Evolutionary conservation across 305 asterid species (phyloP).

Genomic region (Fraxinus xanthoxyloides): DNA sequence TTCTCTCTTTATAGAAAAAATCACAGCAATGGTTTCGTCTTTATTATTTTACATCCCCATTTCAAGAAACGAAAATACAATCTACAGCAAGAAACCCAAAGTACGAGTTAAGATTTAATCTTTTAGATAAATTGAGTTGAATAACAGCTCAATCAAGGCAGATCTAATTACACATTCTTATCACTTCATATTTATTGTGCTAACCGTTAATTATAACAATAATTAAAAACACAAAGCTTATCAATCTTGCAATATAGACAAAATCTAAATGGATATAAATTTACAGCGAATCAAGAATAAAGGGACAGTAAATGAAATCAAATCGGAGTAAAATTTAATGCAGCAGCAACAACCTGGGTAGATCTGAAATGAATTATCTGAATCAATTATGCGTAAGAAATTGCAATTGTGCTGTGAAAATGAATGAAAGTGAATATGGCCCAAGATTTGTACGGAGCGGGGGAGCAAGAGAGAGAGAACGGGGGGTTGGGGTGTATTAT

Average conservation of each 20-base stretch:
- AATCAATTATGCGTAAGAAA: neutral
- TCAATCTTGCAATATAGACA: conserved; percentile 6
- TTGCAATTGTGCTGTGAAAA: neutral
- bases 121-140: neutral
- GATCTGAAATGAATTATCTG: conserved; percentile 31
- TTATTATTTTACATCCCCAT: neutral
- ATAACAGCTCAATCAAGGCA: conserved; percentile 13
- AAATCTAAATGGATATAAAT: conserved; percentile 2
- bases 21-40: too few relatives aligned
- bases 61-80: neutral
- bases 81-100: neutral
- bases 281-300: neutral
- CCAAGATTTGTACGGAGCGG: conserved; percentile 16
- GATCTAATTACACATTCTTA: conserved; percentile 25
- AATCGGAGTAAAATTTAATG: conserved; percentile 10
- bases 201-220: conserved; percentile 3
- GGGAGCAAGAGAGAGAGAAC: neutral
- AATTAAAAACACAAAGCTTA: neutral
- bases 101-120: conserved; percentile 4
- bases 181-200: conserved; percentile 2
- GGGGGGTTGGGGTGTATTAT: neutral
- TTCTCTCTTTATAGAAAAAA: neutral
- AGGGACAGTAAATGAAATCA: conserved; percentile 2
- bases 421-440: neutral
- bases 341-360: conserved; percentile 16